Base-by-base conservation (phyloP, 345 rosid genomes). In the Adansonia digitata region DNA sequence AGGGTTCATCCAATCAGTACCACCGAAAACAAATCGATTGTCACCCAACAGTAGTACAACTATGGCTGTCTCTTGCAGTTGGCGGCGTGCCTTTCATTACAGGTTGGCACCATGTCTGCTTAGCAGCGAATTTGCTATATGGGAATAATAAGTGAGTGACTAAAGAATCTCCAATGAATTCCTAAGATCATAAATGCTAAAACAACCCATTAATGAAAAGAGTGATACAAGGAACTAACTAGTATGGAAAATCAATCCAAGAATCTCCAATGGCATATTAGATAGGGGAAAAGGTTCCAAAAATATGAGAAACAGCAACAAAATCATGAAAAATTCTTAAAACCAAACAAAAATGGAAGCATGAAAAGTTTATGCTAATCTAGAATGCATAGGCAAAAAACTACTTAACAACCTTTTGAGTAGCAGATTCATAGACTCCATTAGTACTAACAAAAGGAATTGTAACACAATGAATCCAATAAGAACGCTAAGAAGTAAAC, bases 61-160 rank as follows among this genome's bases (percentile, higher is more conserved):
- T 91, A 82, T 95, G 99, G 83, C 99, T 95, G 79, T 95, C 99
- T 84, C 99, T 90, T 1, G 97, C 92, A 73, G 82, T 67, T 24
- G 99, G 98, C 0, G 90, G 94, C 4, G 74, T 82, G 77, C 98
- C 97, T 74, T 86, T 87, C 59, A 88, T 81, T 42, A 51, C 68
- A 29, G 98, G 98, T 77, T 85, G 93, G 77, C 91, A 86, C 99
- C 99, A 96, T 75, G 81, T 81, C 84, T 89, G 97, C 73, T 78
- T 87, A 71, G 81, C 99, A 93, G 89, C 82, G 80, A 73, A 77
- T 42, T 79, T 67, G 63, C 77, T 52, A 63, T 27, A 63, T 48
- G 26, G 26, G 26, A 15, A 35, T 10, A 37, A n/a, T 49, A 46
- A 81, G 46, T n/a, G n/a, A 59, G 42, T 14, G 67, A 51, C 18